Percentiles rank a stretch among this genome's conserved stretches.
phyloP scores from a whole-genome alignment of 768 basidiomycete genomes.

The Podaxis mareebaensis region DNA sequence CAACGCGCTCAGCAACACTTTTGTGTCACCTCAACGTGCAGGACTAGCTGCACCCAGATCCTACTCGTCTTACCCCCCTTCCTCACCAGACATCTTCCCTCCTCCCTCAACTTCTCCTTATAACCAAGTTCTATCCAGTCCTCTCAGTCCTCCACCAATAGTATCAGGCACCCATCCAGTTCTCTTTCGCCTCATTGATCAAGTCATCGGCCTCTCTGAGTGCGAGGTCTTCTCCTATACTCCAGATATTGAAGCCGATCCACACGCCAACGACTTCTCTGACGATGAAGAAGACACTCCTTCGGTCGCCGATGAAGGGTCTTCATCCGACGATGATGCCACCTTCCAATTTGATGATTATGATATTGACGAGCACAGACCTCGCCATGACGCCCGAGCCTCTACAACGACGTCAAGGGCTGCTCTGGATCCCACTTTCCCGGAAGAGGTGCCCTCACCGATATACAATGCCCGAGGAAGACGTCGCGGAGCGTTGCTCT shows the following conservation, averaged over 20 bases:
- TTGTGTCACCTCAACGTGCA: slow-evolving; percentile 70
- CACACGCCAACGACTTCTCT: slow-evolving; percentile 81
- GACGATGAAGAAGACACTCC: slow-evolving; percentile 79
- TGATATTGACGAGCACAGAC: slow-evolving; percentile 62
- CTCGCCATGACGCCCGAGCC: slow-evolving; percentile 40
- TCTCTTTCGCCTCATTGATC: slow-evolving; percentile 84
- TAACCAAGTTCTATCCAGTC: slow-evolving; percentile 57
- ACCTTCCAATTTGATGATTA: slow-evolving; percentile 83
- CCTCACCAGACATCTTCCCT: slow-evolving; percentile 71
- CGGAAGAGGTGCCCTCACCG: slow-evolving; percentile 38
- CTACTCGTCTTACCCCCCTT: slow-evolving; percentile 85
- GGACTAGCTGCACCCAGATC: slow-evolving; percentile 72
- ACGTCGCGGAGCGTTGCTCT: slow-evolving; percentile 79
- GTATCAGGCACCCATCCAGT: slow-evolving; percentile 86
- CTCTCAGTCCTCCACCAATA: slow-evolving; percentile 70
- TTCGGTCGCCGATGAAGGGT: slow-evolving; percentile 65
- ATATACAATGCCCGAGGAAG: slow-evolving; percentile 49
- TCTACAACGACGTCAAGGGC: slow-evolving; percentile 37
- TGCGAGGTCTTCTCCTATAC: slow-evolving; percentile 96
- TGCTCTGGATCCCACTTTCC: slow-evolving; percentile 36
- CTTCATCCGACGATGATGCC: slow-evolving; percentile 70
- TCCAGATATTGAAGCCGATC: slow-evolving; percentile 93
- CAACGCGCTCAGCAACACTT: slow-evolving; percentile 81
- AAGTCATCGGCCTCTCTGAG: slow-evolving; percentile 85
- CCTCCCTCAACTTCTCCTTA: slow-evolving; percentile 73